These are phyloP conservation scores for Mycocentrospora acerina DNA, from an alignment of 2,329 filamentous ascomycete species.

Conservation along the genomic window DNA sequence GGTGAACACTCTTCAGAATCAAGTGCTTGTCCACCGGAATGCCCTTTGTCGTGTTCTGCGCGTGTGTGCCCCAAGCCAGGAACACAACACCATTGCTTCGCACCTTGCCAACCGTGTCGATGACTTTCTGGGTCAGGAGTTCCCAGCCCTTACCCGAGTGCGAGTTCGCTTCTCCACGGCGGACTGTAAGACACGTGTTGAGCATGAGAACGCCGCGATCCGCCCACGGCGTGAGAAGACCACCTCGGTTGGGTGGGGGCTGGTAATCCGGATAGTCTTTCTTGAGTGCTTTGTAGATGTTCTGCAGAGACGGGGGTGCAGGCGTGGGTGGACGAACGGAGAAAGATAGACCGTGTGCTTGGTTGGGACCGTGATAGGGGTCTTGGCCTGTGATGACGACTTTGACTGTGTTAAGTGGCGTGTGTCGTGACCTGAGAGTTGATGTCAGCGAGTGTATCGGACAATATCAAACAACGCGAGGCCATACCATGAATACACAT, in stretches of 20 bases:
- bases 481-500: conserved; percentile 89
- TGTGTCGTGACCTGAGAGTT: conserved; percentile 78
- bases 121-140: conserved; percentile 84
- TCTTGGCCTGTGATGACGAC: conserved; percentile 94
- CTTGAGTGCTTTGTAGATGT: conserved; percentile 87
- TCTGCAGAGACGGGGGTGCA: conserved; percentile 85
- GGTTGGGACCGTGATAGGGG: conserved; percentile 93
- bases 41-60: conserved; percentile 73
- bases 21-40: conserved; percentile 74
- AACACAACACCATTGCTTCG: conserved; percentile 85
- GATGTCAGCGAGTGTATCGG: conserved; percentile 9
- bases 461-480: not conserved
- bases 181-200: conserved; percentile 93
- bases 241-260: conserved; percentile 73
- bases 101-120: conserved; percentile 80
- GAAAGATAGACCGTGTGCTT: conserved; percentile 95
- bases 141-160: conserved; percentile 92
- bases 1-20: conserved; percentile 85
- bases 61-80: conserved; percentile 87
- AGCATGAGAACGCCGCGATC: conserved; percentile 89
- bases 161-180: conserved; percentile 81
- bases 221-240: conserved; percentile 89
- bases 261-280: conserved; percentile 84
- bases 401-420: conserved; percentile 84
- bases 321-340: conserved; percentile 86